Percentiles rank a stretch among this genome's conserved stretches.
Evolutionary conservation across 768 basidiomycete species (phyloP).

Genomic region (Crepidotus variabilis): DNA sequence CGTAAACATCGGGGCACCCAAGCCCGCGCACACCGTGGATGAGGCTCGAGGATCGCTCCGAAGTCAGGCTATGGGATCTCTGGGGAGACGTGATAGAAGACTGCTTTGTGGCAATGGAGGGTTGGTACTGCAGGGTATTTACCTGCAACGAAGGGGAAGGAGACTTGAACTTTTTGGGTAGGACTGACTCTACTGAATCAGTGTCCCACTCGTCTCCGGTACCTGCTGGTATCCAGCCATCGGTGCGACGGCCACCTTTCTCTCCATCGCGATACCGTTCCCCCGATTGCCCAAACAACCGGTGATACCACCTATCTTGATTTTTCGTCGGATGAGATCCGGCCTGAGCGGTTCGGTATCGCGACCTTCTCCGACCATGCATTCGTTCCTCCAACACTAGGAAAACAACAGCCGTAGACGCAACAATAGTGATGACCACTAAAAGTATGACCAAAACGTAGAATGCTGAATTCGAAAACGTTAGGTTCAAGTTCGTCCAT

Average conservation of each 20-base stretch:
- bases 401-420: constrained; percentile 50
- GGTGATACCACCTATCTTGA: constrained; percentile 13
- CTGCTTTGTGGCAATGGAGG: background rate
- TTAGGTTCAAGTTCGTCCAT: background rate
- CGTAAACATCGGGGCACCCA: constrained; percentile 18
- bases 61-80: constrained; percentile 18
- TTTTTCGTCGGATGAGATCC: constrained; percentile 14
- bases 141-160: constrained; percentile 1
- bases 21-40: constrained; percentile 19
- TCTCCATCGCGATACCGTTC: background rate
- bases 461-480: constrained; percentile 39
- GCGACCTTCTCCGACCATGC: constrained; percentile 11
- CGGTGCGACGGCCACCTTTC: constrained; percentile 15
- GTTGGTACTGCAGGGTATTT: background rate
- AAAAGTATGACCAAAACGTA: constrained; percentile 57
- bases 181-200: constrained; percentile 14
- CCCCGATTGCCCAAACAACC: constrained; percentile 4
- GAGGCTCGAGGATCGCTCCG: constrained; percentile 23
- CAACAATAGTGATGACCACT: constrained; percentile 46
- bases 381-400: constrained; percentile 49
- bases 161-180: constrained; percentile 2
- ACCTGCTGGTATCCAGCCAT: constrained; percentile 51
- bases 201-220: constrained; percentile 46
- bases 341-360: constrained; percentile 28
- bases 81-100: constrained; percentile 13